A percentile compares a stretch with the other conserved stretches of the same genome.
Evolutionary conservation across 164 flowering plant genomes (phyloP).

Genomic region (Nymphaea thermarum): DNA sequence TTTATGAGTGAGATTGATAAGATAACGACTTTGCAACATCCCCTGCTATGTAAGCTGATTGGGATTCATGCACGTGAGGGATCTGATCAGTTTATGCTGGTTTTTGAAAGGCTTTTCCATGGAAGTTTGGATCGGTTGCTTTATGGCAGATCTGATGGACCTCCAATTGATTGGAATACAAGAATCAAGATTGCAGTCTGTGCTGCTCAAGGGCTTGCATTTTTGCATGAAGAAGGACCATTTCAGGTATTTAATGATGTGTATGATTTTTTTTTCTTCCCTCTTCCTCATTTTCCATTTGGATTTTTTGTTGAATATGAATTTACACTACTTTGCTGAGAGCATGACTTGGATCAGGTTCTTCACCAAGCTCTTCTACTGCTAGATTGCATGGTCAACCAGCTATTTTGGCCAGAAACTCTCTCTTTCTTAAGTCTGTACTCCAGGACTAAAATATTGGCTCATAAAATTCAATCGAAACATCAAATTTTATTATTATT

Average conservation of each 20-base stretch:
- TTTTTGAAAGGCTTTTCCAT: constrained; percentile 85
- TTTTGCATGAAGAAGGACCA: constrained; percentile 98
- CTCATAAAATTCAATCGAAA: too few species aligned
- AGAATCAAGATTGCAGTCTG: constrained; percentile 86
- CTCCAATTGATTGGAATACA: constrained; percentile 85
- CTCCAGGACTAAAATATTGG: too few species aligned
- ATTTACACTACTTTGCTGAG: too few species aligned
- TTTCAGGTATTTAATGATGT: constrained; percentile 56
- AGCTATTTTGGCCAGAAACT: too few species aligned
- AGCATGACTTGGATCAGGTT: too few species aligned
- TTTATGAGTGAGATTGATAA: constrained; percentile 63
- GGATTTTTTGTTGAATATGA: too few species aligned
- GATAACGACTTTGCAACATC: constrained; percentile 79
- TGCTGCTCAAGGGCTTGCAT: constrained; percentile 96
- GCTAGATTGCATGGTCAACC: too few species aligned
- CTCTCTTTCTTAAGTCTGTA: too few species aligned
- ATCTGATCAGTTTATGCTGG: constrained; percentile 69
- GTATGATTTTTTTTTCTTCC: too few species aligned
- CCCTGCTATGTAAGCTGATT: constrained; percentile 77
- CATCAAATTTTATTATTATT: too few species aligned
- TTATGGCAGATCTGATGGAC: constrained; percentile 80
- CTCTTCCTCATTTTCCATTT: too few species aligned
- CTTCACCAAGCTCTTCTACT: too few species aligned
- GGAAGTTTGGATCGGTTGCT: constrained; percentile 85
- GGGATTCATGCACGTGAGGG: constrained; percentile 94